phyloP scores from a whole-genome alignment of 2,329 filamentous ascomycete genomes.

The Thielaviopsis musarum region DNA sequence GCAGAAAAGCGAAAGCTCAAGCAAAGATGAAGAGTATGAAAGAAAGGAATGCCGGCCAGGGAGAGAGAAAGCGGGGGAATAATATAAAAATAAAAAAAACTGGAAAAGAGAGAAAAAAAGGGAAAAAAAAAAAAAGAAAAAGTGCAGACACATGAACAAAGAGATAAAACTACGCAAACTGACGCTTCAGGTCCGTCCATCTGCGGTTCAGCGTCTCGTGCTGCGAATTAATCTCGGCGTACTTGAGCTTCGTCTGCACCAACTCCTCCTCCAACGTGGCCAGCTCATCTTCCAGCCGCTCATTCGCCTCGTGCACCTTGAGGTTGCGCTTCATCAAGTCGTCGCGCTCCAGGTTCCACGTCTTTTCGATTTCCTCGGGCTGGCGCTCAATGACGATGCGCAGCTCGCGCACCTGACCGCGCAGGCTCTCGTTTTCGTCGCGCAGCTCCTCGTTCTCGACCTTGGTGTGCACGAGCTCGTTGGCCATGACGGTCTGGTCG shows the following conservation, averaged over 20 bases:
- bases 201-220: conserved; percentile 60
- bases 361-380: conserved; percentile 70
- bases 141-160: background rate
- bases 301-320: conserved; percentile 88
- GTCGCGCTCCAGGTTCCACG: conserved; percentile 72
- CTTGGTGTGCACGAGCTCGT: conserved; percentile 79
- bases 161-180: conserved; percentile 26
- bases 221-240: conserved; percentile 65
- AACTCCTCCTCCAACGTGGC: conserved; percentile 82
- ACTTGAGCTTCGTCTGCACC: conserved; percentile 85
- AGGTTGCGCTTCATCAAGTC: conserved; percentile 81
- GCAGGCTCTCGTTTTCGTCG: conserved; percentile 79
- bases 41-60: background rate
- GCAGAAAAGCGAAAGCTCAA: no score
- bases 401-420: conserved; percentile 70
- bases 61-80: background rate
- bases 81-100: background rate
- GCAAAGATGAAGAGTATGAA: background rate
- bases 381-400: conserved; percentile 78
- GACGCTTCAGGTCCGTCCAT: conserved; percentile 56
- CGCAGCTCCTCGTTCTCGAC: conserved; percentile 81
- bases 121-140: background rate
- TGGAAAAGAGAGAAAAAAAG: background rate
- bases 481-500: conserved; percentile 82
- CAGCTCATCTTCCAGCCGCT: conserved; percentile 74